Evolutionary conservation across 2,329 filamentous ascomycete species (phyloP).

Genomic region (Macrophomina tecta): DNA sequence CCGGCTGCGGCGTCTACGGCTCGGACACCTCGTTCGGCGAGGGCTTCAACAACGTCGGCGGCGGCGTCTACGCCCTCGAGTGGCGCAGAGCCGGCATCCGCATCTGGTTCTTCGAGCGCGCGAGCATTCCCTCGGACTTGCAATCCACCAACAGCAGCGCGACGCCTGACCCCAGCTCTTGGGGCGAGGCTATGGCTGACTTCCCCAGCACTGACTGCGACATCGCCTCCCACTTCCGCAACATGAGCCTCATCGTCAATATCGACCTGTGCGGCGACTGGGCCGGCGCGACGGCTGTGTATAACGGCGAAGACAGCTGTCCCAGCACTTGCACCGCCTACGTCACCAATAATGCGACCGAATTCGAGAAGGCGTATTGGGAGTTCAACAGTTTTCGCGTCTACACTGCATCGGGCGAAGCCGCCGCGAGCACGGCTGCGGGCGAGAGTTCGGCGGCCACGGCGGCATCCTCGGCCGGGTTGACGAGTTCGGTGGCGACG

Average conservation of each 20-base stretch:
- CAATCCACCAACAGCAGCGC: slow-evolving; percentile 33
- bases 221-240: slow-evolving; percentile 25
- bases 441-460: background rate
- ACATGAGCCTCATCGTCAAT: slow-evolving; percentile 28
- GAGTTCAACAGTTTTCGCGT: slow-evolving; percentile 37
- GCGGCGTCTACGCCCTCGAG: slow-evolving; percentile 59
- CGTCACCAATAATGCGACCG: slow-evolving; percentile 39
- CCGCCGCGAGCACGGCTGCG: background rate
- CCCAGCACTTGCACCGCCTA: slow-evolving; percentile 44
- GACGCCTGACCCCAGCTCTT: slow-evolving; percentile 52
- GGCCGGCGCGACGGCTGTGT: slow-evolving; percentile 20
- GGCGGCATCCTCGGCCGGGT: background rate
- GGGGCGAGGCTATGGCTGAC: slow-evolving; percentile 42
- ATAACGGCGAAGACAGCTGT: slow-evolving; percentile 19
- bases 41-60: slow-evolving; percentile 46
- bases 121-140: slow-evolving; percentile 53
- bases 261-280: slow-evolving; percentile 26
- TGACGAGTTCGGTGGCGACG: background rate
- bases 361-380: slow-evolving; percentile 43
- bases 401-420: background rate
- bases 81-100: slow-evolving; percentile 54
- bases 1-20: slow-evolving; percentile 30
- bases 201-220: slow-evolving; percentile 28
- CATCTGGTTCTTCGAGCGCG: slow-evolving; percentile 60
- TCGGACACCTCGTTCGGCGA: slow-evolving; percentile 32